These are phyloP conservation scores for Alloteropsis semialata DNA, from an alignment of 176 grass and related monocot genomes.

Conservation along the genomic window DNA sequence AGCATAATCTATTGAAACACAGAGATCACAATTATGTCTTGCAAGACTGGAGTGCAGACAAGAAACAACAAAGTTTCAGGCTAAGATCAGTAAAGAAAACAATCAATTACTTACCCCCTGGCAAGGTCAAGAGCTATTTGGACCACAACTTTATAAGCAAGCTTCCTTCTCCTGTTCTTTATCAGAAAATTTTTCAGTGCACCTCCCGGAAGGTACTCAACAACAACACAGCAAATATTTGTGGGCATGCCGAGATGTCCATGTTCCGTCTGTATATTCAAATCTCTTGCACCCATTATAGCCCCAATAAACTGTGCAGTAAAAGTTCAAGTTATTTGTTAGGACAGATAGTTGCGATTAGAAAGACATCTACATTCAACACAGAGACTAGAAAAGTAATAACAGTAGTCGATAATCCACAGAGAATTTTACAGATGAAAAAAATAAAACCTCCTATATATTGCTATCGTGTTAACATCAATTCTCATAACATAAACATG, in stretches of 20 bases:
- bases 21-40: slow-evolving; percentile 10
- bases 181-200: slow-evolving; percentile 99
- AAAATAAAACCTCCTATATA: slow-evolving; percentile 18
- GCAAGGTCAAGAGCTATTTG: slow-evolving; percentile 92
- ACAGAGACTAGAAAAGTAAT: slow-evolving; percentile 23
- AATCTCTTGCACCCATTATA: slow-evolving; percentile 87
- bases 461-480: neutral
- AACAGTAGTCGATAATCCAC: neutral
- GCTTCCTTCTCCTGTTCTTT: slow-evolving; percentile 94
- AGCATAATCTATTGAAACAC: slow-evolving; percentile 66
- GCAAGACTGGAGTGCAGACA: neutral
- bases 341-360: slow-evolving; percentile 19
- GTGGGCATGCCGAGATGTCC: slow-evolving; percentile 92
- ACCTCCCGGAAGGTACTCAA: slow-evolving; percentile 92
- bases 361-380: slow-evolving; percentile 18
- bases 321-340: slow-evolving; percentile 31
- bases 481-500: neutral
- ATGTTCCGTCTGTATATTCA: slow-evolving; percentile 88
- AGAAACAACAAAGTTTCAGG: slow-evolving; percentile 2
- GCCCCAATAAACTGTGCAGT: slow-evolving; percentile 87
- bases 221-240: slow-evolving; percentile 89
- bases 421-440: slow-evolving; percentile 10
- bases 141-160: slow-evolving; percentile 93
- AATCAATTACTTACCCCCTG: slow-evolving; percentile 59
- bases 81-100: neutral